These are phyloP conservation scores for Bondarzewia mesenterica DNA, from an alignment of 1,284 basidiomycete species.

Conservation along the genomic window DNA sequence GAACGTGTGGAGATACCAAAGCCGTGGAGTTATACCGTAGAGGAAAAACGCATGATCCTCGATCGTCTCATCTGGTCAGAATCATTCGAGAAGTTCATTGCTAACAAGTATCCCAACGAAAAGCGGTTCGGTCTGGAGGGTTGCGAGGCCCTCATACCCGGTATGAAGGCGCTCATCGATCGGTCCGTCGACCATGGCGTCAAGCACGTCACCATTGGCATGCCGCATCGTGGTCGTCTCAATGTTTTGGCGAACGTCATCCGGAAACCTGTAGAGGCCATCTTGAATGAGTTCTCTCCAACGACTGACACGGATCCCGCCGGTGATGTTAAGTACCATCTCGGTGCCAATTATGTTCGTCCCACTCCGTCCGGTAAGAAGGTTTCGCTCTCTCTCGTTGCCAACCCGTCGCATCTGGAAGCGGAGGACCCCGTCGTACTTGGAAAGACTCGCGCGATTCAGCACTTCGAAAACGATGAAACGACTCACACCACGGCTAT, in stretches of 20 bases:
- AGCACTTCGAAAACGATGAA: conserved; percentile 91
- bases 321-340: conserved; percentile 99
- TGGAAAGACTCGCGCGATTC: conserved; percentile 94
- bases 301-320: conserved; percentile 72
- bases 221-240: conserved; percentile 98
- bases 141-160: conserved; percentile 95
- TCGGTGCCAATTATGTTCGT: conserved; percentile 98
- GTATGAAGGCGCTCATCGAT: conserved; percentile 99
- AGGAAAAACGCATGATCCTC: conserved; percentile 98
- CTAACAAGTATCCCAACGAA: conserved; percentile 98
- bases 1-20: conserved; percentile 94
- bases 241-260: conserved; percentile 99
- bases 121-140: conserved; percentile 99
- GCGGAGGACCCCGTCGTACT: conserved; percentile 97
- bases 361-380: conserved; percentile 98
- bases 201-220: conserved; percentile 95
- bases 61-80: conserved; percentile 99
- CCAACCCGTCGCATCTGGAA: conserved; percentile 97
- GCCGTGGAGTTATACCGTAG: conserved; percentile 97
- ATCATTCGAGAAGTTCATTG: conserved; percentile 97
- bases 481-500: conserved; percentile 74
- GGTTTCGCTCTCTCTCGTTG: conserved; percentile 94
- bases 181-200: conserved; percentile 95
- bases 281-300: conserved; percentile 95
- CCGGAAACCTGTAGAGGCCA: conserved; percentile 96